phyloP scores from a whole-genome alignment of 1,139 yeast genomes.

The Taphrina wiesneri region DNA sequence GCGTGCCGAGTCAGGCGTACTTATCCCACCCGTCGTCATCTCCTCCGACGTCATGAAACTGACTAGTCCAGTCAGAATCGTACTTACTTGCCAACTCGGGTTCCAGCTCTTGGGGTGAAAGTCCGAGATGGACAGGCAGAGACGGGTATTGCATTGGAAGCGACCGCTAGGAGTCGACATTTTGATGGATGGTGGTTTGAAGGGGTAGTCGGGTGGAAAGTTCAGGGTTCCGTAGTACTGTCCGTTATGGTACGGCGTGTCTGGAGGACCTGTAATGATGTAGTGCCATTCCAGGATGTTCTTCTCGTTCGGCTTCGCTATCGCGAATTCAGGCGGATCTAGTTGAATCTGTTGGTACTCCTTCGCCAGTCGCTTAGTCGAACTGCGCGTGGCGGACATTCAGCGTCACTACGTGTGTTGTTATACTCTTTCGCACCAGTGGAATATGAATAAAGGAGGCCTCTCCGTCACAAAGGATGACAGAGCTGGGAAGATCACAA shows the following conservation, averaged over 20 bases:
- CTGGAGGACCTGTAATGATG: constrained; percentile 80
- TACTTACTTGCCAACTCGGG: constrained; percentile 91
- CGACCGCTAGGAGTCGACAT: constrained; percentile 88
- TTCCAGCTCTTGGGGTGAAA: constrained; percentile 94
- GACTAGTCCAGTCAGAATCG: constrained; percentile 77
- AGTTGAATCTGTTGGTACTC: constrained; percentile 25
- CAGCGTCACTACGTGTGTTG: background rate
- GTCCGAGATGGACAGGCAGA: constrained; percentile 87
- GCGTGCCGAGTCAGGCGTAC: constrained; percentile 55
- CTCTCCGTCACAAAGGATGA: too few species aligned
- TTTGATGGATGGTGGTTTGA: constrained; percentile 85
- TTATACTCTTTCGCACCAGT: background rate
- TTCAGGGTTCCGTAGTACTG: constrained; percentile 85
- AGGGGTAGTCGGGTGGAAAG: constrained; percentile 86
- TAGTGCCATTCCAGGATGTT: constrained; percentile 76
- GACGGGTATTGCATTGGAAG: constrained; percentile 71
- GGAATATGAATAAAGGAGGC: too few species aligned
- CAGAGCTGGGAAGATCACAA: too few species aligned
- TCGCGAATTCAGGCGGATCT: constrained; percentile 32
- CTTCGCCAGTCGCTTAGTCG: constrained; percentile 21
- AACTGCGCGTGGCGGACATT: constrained; percentile 17
- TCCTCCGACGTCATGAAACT: constrained; percentile 78
- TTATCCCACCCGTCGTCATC: constrained; percentile 56
- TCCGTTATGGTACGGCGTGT: constrained; percentile 80
- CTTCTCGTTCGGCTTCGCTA: constrained; percentile 50